A percentile compares a stretch with the other conserved stretches of the same genome.
These are phyloP conservation scores for Plasmodium blacklocki DNA, from an alignment of 169 alveolate species.

Conservation along the genomic window DNA sequence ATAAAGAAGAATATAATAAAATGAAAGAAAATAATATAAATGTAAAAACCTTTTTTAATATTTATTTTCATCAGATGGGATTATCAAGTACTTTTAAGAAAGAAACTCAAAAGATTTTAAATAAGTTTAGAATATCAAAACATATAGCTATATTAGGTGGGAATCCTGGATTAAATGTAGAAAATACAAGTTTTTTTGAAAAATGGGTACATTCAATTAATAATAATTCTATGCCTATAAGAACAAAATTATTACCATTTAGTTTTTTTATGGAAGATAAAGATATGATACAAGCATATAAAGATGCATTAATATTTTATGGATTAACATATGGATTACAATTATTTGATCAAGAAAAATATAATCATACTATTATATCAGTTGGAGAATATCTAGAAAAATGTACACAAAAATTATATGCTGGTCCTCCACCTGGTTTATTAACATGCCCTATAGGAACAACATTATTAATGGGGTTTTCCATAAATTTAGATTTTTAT, in stretches of 20 bases:
- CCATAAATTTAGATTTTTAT: constrained; percentile 78
- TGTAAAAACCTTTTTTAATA: constrained; percentile 81
- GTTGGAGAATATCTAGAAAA: constrained; percentile 75
- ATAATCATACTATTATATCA: constrained; percentile 45
- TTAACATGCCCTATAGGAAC: constrained; percentile 87
- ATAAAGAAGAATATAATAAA: constrained; percentile 80
- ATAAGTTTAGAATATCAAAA: constrained; percentile 33
- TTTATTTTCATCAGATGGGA: constrained; percentile 74
- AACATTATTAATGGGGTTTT: constrained; percentile 86
- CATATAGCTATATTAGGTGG: constrained; percentile 85
- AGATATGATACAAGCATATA: constrained; percentile 75
- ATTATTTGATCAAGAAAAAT: constrained; percentile 52
- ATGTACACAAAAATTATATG: constrained; percentile 78
- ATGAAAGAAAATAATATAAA: constrained; percentile 81
- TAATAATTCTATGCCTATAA: constrained; percentile 87
- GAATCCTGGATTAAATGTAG: constrained; percentile 82
- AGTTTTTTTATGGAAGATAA: constrained; percentile 76
- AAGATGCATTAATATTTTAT: constrained; percentile 67
- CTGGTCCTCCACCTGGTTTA: constrained; percentile 88
- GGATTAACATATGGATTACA: constrained; percentile 72
- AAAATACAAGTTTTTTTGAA: constrained; percentile 77
- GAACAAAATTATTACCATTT: constrained; percentile 80
- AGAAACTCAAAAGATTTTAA: constrained; percentile 12
- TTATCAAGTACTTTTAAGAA: constrained; percentile 27
- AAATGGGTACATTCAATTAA: constrained; percentile 81